phyloP scores from a whole-genome alignment of 1,139 yeast species.

The Hansenula sp. region DNA sequence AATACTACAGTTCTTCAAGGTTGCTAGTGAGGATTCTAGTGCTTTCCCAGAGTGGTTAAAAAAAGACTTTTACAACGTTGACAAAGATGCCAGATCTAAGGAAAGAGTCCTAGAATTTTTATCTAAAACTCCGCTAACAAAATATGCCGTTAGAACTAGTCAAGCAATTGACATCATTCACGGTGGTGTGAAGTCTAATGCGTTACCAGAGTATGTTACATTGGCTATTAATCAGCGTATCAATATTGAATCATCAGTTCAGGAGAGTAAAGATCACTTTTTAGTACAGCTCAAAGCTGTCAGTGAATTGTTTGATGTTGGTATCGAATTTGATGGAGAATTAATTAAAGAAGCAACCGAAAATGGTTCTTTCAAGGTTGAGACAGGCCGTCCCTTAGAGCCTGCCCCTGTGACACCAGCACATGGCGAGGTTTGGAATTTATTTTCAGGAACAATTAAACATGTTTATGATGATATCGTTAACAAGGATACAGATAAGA shows the following conservation, averaged over 20 bases:
- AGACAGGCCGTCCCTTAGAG: too few relatives aligned
- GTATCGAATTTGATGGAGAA: slow-evolving; percentile 39
- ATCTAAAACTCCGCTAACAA: slow-evolving; percentile 10
- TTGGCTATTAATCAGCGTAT: slow-evolving; percentile 45
- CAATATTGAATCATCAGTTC: slow-evolving; percentile 37
- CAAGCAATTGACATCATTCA: slow-evolving; percentile 49
- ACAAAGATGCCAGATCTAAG: slow-evolving; percentile 36
- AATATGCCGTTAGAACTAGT: slow-evolving; percentile 41
- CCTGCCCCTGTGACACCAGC: slow-evolving; percentile 55
- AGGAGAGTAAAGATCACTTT: slow-evolving; percentile 34
- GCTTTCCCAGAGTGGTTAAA: slow-evolving; percentile 11
- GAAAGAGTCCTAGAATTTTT: slow-evolving; percentile 30
- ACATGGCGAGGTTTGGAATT: slow-evolving; percentile 42
- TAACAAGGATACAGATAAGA: slow-evolving; percentile 34
- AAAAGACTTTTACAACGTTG: slow-evolving; percentile 36
- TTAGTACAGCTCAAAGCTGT: slow-evolving; percentile 32
- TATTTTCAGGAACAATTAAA: slow-evolving; percentile 50
- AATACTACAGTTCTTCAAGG: slow-evolving; percentile 39
- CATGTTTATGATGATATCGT: slow-evolving; percentile 41
- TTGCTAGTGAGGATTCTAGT: slow-evolving; percentile 40
- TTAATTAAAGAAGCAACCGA: slow-evolving; percentile 43
- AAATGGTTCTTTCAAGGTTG: slow-evolving; percentile 30
- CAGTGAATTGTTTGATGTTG: slow-evolving; percentile 42
- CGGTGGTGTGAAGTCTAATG: slow-evolving; percentile 55
- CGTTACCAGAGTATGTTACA: slow-evolving; percentile 48